Base-by-base conservation (phyloP, 768 basidiomycete genomes). In the Thelephora ganbajun region DNA sequence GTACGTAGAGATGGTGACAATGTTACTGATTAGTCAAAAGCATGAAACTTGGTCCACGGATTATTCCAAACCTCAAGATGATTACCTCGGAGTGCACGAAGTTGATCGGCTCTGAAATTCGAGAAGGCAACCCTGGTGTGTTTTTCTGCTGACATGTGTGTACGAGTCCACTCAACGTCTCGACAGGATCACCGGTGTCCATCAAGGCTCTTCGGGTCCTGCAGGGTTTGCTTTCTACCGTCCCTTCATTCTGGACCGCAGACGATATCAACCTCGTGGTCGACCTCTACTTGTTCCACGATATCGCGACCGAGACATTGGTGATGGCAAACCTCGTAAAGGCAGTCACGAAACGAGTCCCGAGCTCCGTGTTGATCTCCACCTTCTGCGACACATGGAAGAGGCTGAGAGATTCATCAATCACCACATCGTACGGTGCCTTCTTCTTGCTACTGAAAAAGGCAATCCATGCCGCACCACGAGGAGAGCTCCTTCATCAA, bases 21-120 rank as follows among this genome's bases (percentile, higher is more conserved):
- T 50, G 34, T 48, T 35, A 30, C 34, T 49, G 23, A 48, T 26
- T 35, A 19, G 16, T 41, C 33, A 41, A 13, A 56, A 94, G 90
- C 16, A 60, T 69, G 16, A 79, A 81, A 42, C 73, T 97, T 18
- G 90, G 88, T 0, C 89, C 93, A 11, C 80, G 94, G 0, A 71
- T 91, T 44, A 90, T 99, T 44, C 90, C 94, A 4, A 73, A 78
- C 63, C 82, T 96, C 64, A 77, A 77, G 46, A 71, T 77, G 12
- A 74, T 93, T 42, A 72, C 85, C 13, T 63, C 76, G 4, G 70
- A 79, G 46, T 76, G 76, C 49, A 64, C 79, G 36, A 60, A 58
- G 20, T 56, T 67, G 39, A 56, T 53, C 13, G 53, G 55, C 7
- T 57, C 19, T 44, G 35, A 47, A 57, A 53, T 59, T 30, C 9